phyloP scores from a whole-genome alignment of 306 rosid genomes.

The Hippophae gyantsensis region DNA sequence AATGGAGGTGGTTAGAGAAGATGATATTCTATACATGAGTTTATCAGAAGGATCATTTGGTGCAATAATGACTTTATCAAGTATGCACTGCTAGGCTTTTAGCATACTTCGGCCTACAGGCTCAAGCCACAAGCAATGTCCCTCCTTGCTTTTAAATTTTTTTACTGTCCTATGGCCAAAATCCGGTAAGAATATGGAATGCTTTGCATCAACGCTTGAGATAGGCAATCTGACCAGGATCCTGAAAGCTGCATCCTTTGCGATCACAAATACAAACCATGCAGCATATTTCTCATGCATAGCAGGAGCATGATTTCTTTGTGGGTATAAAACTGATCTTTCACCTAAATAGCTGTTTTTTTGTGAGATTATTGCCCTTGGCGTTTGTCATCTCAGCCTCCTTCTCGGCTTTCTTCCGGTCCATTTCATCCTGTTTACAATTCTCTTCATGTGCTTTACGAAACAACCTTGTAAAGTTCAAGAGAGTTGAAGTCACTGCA shows the following conservation, averaged over 20 bases:
- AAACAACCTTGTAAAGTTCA: conserved; percentile 71
- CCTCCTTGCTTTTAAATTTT: conserved; percentile 3
- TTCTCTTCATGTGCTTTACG: conserved; percentile 97
- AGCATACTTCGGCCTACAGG: too few species aligned
- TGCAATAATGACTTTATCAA: too few species aligned
- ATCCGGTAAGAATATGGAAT: neutral
- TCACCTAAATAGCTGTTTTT: conserved; percentile 46
- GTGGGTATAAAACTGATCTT: conserved; percentile 21
- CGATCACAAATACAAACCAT: conserved; percentile 16
- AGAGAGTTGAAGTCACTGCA: conserved; percentile 79
- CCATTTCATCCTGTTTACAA: conserved; percentile 79
- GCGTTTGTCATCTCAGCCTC: conserved; percentile 95
- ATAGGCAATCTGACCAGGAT: conserved; percentile 25
- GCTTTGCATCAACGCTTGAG: conserved; percentile 23
- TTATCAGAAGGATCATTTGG: too few species aligned
- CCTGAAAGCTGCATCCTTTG: conserved; percentile 26
- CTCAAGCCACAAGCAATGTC: conserved; percentile 20
- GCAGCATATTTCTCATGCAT: conserved; percentile 28
- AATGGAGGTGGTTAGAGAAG: too few species aligned
- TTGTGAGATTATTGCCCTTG: conserved; percentile 51
- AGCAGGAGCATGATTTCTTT: neutral
- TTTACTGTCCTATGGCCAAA: neutral
- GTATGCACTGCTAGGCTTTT: too few species aligned
- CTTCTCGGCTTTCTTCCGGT: conserved; percentile 78
- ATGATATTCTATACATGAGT: too few species aligned